These are phyloP conservation scores for Cadophora sp. DNA, from an alignment of 2,329 filamentous ascomycete species.

Conservation along the genomic window DNA sequence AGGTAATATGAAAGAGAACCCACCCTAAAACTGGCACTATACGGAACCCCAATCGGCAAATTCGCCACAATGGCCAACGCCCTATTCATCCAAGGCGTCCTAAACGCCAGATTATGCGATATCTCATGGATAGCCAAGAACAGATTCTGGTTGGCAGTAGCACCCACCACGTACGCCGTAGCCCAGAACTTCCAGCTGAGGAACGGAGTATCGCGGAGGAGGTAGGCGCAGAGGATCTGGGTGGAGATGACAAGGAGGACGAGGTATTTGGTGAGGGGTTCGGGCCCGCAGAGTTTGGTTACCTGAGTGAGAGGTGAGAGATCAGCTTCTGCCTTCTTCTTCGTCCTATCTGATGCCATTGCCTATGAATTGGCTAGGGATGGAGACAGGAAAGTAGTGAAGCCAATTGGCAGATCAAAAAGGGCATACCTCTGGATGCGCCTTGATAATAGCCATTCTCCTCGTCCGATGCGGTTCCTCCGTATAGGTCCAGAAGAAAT, in stretches of 20 bases:
- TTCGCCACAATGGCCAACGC: slow-evolving; percentile 93
- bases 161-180: slow-evolving; percentile 89
- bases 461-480: slow-evolving; percentile 95
- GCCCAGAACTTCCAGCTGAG: slow-evolving; percentile 85
- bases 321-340: slow-evolving; percentile 14
- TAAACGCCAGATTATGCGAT: slow-evolving; percentile 95
- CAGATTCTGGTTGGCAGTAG: slow-evolving; percentile 96
- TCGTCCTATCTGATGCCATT: no score
- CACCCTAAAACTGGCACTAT: slow-evolving; percentile 93
- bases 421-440: slow-evolving; percentile 84
- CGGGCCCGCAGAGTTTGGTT: slow-evolving; percentile 94
- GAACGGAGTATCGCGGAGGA: slow-evolving; percentile 78
- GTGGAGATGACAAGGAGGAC: slow-evolving; percentile 83
- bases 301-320: slow-evolving; percentile 61
- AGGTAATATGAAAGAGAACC: slow-evolving; percentile 41
- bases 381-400: background rate
- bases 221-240: slow-evolving; percentile 79
- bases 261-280: slow-evolving; percentile 94
- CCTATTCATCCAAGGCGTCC: slow-evolving; percentile 78
- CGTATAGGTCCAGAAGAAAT: slow-evolving; percentile 98
- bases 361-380: no score
- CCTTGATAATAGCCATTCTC: slow-evolving; percentile 94
- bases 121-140: slow-evolving; percentile 99
- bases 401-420: background rate
- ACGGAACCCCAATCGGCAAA: slow-evolving; percentile 92